A percentile compares a stretch with the other conserved stretches of the same genome.
These are phyloP conservation scores for Prunus salicina DNA, from an alignment of 306 rosid genomes.

Conservation along the genomic window DNA sequence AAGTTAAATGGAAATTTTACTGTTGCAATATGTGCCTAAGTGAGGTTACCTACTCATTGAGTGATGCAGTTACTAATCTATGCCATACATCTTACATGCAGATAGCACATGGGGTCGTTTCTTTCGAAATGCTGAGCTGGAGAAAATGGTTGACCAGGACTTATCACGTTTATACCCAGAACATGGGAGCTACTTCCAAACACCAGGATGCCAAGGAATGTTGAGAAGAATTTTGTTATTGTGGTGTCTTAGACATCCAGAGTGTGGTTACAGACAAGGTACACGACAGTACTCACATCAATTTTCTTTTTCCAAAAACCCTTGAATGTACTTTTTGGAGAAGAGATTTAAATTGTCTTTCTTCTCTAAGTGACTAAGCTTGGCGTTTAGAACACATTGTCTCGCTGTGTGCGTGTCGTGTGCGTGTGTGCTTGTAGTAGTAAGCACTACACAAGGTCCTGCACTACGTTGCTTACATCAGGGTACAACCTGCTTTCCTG, in stretches of 20 bases:
- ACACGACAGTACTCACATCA: constrained; percentile 10
- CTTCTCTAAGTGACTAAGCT: background rate
- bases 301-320: background rate
- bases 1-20: background rate
- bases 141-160: constrained; percentile 97
- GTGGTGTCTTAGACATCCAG: constrained; percentile 94
- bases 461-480: background rate
- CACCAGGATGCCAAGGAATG: constrained; percentile 88
- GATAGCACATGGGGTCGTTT: constrained; percentile 99
- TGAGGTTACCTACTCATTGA: background rate
- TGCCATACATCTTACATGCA: constrained; percentile 35
- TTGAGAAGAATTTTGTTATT: constrained; percentile 80
- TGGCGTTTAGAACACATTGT: background rate
- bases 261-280: constrained; percentile 96
- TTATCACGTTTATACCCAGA: constrained; percentile 95
- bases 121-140: constrained; percentile 92
- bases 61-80: constrained; percentile 7
- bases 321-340: background rate
- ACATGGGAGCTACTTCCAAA: constrained; percentile 95
- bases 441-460: background rate
- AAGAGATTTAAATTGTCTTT: background rate
- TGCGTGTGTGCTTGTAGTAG: too few relatives aligned
- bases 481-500: background rate
- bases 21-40: background rate
- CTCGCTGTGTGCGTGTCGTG: background rate